Evolutionary conservation across 495 filamentous ascomycete genomes (phyloP), one percentile per base, ranked within the genome.

Genomic region (Copromyces sp.): DNA sequence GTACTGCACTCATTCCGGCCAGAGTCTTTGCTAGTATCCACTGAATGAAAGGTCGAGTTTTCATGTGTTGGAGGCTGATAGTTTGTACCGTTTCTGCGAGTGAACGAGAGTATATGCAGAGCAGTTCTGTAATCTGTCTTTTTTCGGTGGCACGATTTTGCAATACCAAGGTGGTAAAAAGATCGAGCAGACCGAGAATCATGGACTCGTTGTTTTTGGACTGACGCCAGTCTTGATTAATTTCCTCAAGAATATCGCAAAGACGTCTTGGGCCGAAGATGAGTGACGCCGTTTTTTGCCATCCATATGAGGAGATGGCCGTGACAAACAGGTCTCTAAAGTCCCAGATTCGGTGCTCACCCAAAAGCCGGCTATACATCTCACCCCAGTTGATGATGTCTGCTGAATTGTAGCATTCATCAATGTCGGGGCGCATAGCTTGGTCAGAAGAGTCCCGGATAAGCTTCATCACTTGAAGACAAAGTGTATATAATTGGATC

Each of bases 111-210:
- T 74, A 37, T 14, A 45, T 45, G 29, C 32, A 75, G 29, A 4
- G 68, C 6, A 4, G 59, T 71, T 7, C 68, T 72, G 16, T 39
- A 6, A 24, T 73, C 45, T 17, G 41, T 35, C 42, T 16, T n/a
- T 45, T 45, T 4, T 45, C 17, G 2, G 17, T 24, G 39, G 6
- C 16, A 0, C 24, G 14, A 11, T 74, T 20, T 9, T 73, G 59
- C 7, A 78, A 70, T 24, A 78, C 70, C 40, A 76, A 24, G 3
- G 73, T 74, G 0, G 71, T 72, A 38, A 76, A 76, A 14, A 74
- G 53, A 45, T 77, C 75, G 3, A 78, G 74, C 8, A 78, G 74
- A n/a, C 75, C 75, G 1, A 78, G 70, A 5, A 65, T 65, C 1
- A 69, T 70, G 2, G 72, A 69, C 69, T 77, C 74, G 39, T 78